Conservation (phyloP, 2,329 filamentous ascomycete species). For the Onygenales sp. region DNA sequence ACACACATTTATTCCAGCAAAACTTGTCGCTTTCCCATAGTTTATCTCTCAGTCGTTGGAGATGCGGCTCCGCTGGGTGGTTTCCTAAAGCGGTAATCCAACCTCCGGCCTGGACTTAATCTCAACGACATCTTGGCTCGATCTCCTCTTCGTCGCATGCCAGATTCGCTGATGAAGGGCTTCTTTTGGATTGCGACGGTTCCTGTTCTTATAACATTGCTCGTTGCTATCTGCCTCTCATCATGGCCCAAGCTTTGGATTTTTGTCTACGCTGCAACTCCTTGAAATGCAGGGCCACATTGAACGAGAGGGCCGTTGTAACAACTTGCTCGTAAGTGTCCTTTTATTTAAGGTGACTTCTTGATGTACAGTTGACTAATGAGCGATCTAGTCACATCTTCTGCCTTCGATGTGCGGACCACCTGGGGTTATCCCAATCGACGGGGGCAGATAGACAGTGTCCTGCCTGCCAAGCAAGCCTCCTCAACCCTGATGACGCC, state of each 20-base stretch:
- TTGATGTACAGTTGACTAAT: conserved; percentile 6
- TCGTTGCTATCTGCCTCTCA: neutral
- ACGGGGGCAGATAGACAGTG: conserved; percentile 50
- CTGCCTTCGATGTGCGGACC: conserved; percentile 64
- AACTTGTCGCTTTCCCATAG: neutral
- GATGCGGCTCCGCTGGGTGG: neutral
- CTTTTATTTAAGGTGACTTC: conserved; percentile 4
- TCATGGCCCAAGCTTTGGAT: conserved; percentile 50
- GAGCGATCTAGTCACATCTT: conserved; percentile 63
- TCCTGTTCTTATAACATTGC: neutral
- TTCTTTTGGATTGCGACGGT: neutral
- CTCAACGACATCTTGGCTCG: neutral
- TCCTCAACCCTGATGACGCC: conserved; percentile 66
- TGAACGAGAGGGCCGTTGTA: conserved; percentile 65
- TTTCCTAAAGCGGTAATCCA: conserved; percentile 4
- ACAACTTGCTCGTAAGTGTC: conserved; percentile 71
- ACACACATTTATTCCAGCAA: neutral
- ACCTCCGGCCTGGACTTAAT: neutral
- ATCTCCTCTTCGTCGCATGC: neutral
- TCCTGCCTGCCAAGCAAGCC: conserved; percentile 62
- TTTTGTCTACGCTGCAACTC: conserved; percentile 68
- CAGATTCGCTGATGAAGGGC: neutral
- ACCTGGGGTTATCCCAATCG: conserved; percentile 50
- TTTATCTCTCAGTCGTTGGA: neutral
- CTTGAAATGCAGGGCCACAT: conserved; percentile 61